Percentiles rank a stretch among this genome's conserved stretches.
Evolutionary conservation across 768 basidiomycete genomes (phyloP).

Genomic region (Boletus rubescentipes): DNA sequence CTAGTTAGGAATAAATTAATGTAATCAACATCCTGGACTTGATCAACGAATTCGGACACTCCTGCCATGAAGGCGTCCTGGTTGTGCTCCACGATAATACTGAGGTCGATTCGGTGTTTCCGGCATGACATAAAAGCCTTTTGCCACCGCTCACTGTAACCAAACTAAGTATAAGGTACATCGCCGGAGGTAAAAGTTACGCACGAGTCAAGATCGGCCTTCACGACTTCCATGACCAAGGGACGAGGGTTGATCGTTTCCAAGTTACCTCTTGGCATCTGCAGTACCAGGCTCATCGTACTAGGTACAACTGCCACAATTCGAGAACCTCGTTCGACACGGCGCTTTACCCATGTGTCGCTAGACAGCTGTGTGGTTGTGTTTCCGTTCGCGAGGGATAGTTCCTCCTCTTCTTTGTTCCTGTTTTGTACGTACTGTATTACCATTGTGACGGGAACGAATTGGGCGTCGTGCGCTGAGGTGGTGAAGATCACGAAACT

Average conservation of each 20-base stretch:
- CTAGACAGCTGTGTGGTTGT: slow-evolving; percentile 4
- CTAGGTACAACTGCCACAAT: slow-evolving; percentile 89
- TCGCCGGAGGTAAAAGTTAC: neutral
- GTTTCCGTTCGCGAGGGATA: slow-evolving; percentile 29
- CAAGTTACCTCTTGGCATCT: slow-evolving; percentile 97
- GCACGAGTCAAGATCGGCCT: slow-evolving; percentile 67
- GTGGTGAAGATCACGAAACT: slow-evolving; percentile 86
- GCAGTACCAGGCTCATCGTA: slow-evolving; percentile 85
- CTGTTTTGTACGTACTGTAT: slow-evolving; percentile 17
- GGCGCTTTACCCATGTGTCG: slow-evolving; percentile 63
- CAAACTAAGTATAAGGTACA: neutral
- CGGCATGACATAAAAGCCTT: slow-evolving; percentile 90
- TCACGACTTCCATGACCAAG: slow-evolving; percentile 83
- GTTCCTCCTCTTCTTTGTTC: slow-evolving; percentile 5
- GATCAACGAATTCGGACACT: slow-evolving; percentile 71
- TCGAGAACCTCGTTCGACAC: slow-evolving; percentile 85
- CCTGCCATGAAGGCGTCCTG: slow-evolving; percentile 61
- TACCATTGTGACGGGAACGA: slow-evolving; percentile 46
- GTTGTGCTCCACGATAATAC: slow-evolving; percentile 82
- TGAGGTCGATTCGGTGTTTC: slow-evolving; percentile 91
- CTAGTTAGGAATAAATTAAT: slow-evolving; percentile 89
- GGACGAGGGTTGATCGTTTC: slow-evolving; percentile 95
- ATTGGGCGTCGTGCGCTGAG: slow-evolving; percentile 75
- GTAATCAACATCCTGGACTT: slow-evolving; percentile 87
- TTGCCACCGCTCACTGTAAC: slow-evolving; percentile 65